Evolutionary conservation across 768 basidiomycete species (phyloP).

Genomic region (Tylopilus subfusipes): DNA sequence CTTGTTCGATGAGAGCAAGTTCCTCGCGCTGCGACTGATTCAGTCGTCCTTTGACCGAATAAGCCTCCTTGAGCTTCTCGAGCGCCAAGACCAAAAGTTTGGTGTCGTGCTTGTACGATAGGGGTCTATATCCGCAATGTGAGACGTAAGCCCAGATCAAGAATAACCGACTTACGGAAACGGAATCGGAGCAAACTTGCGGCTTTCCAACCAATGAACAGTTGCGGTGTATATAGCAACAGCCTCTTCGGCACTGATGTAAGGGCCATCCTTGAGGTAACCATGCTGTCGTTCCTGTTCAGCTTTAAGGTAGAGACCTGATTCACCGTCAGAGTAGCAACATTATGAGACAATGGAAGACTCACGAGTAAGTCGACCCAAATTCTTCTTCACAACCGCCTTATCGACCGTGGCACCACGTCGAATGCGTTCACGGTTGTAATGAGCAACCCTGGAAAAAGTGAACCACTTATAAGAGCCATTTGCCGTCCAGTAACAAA

Average conservation of each 20-base stretch:
- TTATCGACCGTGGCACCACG: conserved; percentile 98
- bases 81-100: conserved; percentile 94
- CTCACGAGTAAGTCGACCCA: conserved; percentile 92
- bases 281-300: conserved; percentile 99
- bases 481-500: not conserved
- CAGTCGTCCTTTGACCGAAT: conserved; percentile 94
- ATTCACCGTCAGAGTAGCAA: conserved; percentile 3
- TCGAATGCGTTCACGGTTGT: conserved; percentile 95
- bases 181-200: conserved; percentile 97
- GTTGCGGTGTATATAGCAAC: conserved; percentile 98
- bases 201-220: conserved; percentile 97
- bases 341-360: conserved; percentile 4
- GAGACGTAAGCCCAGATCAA: not conserved
- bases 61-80: conserved; percentile 98
- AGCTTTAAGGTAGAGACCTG: conserved; percentile 91
- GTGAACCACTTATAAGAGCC: not conserved
- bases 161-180: conserved; percentile 67
- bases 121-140: conserved; percentile 48
- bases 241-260: conserved; percentile 97
- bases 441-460: conserved; percentile 77
- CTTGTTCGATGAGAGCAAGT: conserved; percentile 96
- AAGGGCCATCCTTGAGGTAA: conserved; percentile 98
- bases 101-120: conserved; percentile 99
- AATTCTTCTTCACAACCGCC: conserved; percentile 98
- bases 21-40: conserved; percentile 99